A percentile compares a stretch with the other conserved stretches of the same genome.
phyloP scores from a whole-genome alignment of 305 asterid genomes.

The Fraxinus platypoda region DNA sequence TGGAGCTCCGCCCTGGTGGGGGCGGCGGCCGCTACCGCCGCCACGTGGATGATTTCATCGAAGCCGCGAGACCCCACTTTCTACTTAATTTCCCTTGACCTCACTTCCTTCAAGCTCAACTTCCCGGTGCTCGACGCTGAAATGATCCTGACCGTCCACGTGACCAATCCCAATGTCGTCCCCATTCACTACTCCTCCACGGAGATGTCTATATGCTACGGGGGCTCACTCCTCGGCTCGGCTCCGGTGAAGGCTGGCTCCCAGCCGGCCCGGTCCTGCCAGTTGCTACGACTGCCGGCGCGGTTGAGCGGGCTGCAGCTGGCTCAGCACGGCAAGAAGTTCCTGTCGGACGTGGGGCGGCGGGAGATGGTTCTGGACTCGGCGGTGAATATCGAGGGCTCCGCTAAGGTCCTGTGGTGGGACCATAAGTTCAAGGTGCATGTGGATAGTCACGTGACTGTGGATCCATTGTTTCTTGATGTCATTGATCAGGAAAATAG shows the following conservation, averaged over 20 bases:
- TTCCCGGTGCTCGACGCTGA: constrained; percentile 87
- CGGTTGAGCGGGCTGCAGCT: constrained; percentile 73
- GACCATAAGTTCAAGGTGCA: constrained; percentile 71
- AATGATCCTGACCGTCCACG: constrained; percentile 78
- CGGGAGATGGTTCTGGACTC: constrained; percentile 92
- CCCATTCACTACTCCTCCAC: constrained; percentile 71
- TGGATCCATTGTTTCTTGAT: constrained; percentile 81
- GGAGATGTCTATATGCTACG: constrained; percentile 70
- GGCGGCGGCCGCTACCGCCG: constrained; percentile 65
- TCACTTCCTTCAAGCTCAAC: constrained; percentile 75
- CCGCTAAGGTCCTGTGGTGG: constrained; percentile 89
- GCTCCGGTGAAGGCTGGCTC: constrained; percentile 76
- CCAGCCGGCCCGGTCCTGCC: constrained; percentile 80
- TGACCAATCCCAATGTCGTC: constrained; percentile 80
- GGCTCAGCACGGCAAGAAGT: constrained; percentile 64
- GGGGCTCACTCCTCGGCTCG: constrained; percentile 74
- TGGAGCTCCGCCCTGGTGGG: constrained; percentile 84
- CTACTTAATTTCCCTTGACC: constrained; percentile 77
- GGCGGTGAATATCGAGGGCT: constrained; percentile 68
- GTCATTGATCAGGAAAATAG: constrained; percentile 79
- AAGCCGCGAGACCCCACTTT: constrained; percentile 83
- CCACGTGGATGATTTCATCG: constrained; percentile 40
- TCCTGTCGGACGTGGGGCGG: constrained; percentile 64
- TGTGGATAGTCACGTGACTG: constrained; percentile 92
- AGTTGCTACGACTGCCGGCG: constrained; percentile 81